A percentile compares a stretch with the other conserved stretches of the same genome.
phyloP scores from a whole-genome alignment of 257 asterid genomes.

The Lycium ferocissimum region DNA sequence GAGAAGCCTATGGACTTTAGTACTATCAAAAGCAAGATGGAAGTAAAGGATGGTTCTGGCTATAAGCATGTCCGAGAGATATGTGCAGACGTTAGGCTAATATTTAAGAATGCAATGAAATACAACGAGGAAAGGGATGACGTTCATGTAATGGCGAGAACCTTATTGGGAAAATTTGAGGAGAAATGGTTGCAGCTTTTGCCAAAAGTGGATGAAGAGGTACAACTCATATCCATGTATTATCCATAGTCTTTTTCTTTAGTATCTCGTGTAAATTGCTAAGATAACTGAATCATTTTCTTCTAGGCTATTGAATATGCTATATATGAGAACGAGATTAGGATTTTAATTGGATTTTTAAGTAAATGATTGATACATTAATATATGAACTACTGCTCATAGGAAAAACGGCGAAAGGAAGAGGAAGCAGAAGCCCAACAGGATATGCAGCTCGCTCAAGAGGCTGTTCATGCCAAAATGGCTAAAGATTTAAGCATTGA shows the following conservation, averaged over 20 bases:
- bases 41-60: slow-evolving; percentile 81
- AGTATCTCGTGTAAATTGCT: slow-evolving; percentile 3
- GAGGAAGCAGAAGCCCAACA: slow-evolving; percentile 76
- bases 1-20: slow-evolving; percentile 98
- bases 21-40: slow-evolving; percentile 84
- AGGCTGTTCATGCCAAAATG: slow-evolving; percentile 77
- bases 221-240: slow-evolving; percentile 34
- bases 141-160: slow-evolving; percentile 89
- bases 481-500: slow-evolving; percentile 63
- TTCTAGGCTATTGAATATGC: not conserved
- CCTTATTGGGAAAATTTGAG: slow-evolving; percentile 82
- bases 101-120: slow-evolving; percentile 92
- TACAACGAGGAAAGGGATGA: slow-evolving; percentile 79
- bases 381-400: slow-evolving; percentile 34
- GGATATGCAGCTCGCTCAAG: slow-evolving; percentile 75
- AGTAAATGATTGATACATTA: slow-evolving; percentile 25
- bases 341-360: not conserved
- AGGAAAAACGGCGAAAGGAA: slow-evolving; percentile 77
- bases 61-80: slow-evolving; percentile 88
- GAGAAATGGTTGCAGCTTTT: slow-evolving; percentile 86
- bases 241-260: not conserved
- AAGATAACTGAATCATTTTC: slow-evolving; percentile 4
- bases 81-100: slow-evolving; percentile 81
- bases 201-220: slow-evolving; percentile 98
- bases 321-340: not conserved